Evolutionary conservation across 805 yeast species (phyloP).

Genomic region (Starmerella powellii): DNA sequence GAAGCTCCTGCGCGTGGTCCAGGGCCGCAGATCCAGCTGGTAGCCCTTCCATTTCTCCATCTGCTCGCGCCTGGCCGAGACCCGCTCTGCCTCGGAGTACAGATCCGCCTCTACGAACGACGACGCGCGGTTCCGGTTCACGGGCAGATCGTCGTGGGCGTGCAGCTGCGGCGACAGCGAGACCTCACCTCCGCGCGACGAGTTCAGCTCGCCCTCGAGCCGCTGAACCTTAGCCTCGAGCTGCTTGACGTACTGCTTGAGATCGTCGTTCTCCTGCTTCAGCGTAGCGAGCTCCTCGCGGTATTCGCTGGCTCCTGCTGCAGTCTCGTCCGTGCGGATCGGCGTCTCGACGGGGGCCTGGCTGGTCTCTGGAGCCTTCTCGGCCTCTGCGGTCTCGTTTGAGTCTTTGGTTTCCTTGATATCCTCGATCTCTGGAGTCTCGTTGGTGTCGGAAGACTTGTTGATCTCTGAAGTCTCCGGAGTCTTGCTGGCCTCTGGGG

Average conservation of each 20-base stretch:
- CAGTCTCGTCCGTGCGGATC: not conserved
- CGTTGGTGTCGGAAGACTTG: too few relatives aligned
- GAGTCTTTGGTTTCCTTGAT: conserved; percentile 1
- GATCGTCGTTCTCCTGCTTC: conserved; percentile 29
- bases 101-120: conserved; percentile 30
- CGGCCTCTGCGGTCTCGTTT: conserved; percentile 4
- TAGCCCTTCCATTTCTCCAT: conserved; percentile 68
- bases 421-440: conserved; percentile 1
- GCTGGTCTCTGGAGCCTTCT: conserved; percentile 10
- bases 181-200: conserved; percentile 14
- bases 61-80: conserved; percentile 35
- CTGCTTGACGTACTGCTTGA: conserved; percentile 27
- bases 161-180: conserved; percentile 21
- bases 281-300: conserved; percentile 20
- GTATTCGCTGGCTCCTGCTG: conserved; percentile 4
- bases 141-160: not conserved
- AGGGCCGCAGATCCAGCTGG: conserved; percentile 74
- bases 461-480: too few relatives aligned
- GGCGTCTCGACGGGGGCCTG: too few relatives aligned
- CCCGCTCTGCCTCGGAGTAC: conserved; percentile 41
- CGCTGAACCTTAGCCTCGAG: conserved; percentile 31
- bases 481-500: too few relatives aligned
- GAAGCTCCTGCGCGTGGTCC: conserved; percentile 55
- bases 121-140: conserved; percentile 13
- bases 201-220: conserved; percentile 22